Conservation (phyloP, 768 basidiomycete genomes). For the Hericium rajendrae region DNA sequence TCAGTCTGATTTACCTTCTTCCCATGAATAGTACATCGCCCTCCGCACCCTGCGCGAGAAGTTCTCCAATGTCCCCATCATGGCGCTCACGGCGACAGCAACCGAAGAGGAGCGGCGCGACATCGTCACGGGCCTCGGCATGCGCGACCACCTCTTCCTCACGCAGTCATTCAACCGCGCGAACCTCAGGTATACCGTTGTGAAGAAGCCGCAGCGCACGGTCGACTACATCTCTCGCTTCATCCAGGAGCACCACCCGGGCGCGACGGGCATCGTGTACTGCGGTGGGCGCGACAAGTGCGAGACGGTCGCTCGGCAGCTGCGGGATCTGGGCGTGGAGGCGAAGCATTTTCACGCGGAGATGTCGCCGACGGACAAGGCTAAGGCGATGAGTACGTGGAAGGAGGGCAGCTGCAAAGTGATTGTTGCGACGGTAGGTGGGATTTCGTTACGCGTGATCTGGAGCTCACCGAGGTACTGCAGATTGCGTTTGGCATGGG, state of each 20-base stretch:
- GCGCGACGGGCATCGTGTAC: slow-evolving; percentile 79
- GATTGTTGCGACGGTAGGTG: slow-evolving; percentile 84
- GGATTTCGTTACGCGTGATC: not conserved
- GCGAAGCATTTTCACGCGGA: slow-evolving; percentile 85
- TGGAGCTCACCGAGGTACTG: not conserved
- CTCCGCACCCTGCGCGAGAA: slow-evolving; percentile 48
- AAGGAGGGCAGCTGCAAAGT: slow-evolving; percentile 59
- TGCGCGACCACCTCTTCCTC: slow-evolving; percentile 49
- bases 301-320: slow-evolving; percentile 66
- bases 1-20: not conserved
- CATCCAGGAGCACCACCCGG: slow-evolving; percentile 47
- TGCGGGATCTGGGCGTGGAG: slow-evolving; percentile 49
- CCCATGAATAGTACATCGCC: slow-evolving; percentile 21
- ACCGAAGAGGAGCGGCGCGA: slow-evolving; percentile 70
- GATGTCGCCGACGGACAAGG: slow-evolving; percentile 54
- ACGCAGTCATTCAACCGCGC: slow-evolving; percentile 86
- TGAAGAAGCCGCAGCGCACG: slow-evolving; percentile 35
- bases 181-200: slow-evolving; percentile 76
- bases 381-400: slow-evolving; percentile 61
- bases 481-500: slow-evolving; percentile 98
- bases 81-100: slow-evolving; percentile 95
- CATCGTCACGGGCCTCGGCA: slow-evolving; percentile 60
- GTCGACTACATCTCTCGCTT: slow-evolving; percentile 57
- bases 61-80: slow-evolving; percentile 79
- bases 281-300: slow-evolving; percentile 63